Conservation (phyloP, 768 basidiomycete species). For the Heimioporus sp. region DNA sequence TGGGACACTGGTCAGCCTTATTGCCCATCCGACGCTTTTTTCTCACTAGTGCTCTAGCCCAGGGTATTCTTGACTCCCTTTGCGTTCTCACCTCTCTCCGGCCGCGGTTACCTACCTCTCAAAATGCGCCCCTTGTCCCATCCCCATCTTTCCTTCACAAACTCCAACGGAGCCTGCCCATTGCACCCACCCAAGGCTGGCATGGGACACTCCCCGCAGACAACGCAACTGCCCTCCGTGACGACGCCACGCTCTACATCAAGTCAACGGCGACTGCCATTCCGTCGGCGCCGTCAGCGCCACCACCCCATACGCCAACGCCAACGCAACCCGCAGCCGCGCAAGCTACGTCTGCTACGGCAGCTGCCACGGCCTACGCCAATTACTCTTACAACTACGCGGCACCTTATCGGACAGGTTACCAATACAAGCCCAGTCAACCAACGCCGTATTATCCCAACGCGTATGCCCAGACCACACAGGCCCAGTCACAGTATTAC, state of each 20-base stretch:
- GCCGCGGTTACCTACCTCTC: slow-evolving; percentile 51
- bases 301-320: slow-evolving; percentile 32
- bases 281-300: slow-evolving; percentile 31
- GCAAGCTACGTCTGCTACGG: slow-evolving; percentile 19
- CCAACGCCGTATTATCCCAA: slow-evolving; percentile 32
- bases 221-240: slow-evolving; percentile 60
- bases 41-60: slow-evolving; percentile 47
- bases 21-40: slow-evolving; percentile 1
- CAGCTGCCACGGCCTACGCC: slow-evolving; percentile 28
- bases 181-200: slow-evolving; percentile 64
- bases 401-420: slow-evolving; percentile 29
- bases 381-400: slow-evolving; percentile 38
- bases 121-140: slow-evolving; percentile 53
- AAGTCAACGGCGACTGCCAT: slow-evolving; percentile 41
- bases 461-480: slow-evolving; percentile 25
- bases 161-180: slow-evolving; percentile 67
- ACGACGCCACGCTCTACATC: slow-evolving; percentile 73
- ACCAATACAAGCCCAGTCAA: slow-evolving; percentile 40
- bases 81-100: slow-evolving; percentile 66
- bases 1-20: slow-evolving; percentile 70
- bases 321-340: slow-evolving; percentile 24
- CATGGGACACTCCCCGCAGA: slow-evolving; percentile 65
- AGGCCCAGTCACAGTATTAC: slow-evolving; percentile 36
- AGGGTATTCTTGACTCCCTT: slow-evolving; percentile 70
- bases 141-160: slow-evolving; percentile 63